phyloP scores from a whole-genome alignment of 441 rosid genomes.

The Metrosideros polymorpha region DNA sequence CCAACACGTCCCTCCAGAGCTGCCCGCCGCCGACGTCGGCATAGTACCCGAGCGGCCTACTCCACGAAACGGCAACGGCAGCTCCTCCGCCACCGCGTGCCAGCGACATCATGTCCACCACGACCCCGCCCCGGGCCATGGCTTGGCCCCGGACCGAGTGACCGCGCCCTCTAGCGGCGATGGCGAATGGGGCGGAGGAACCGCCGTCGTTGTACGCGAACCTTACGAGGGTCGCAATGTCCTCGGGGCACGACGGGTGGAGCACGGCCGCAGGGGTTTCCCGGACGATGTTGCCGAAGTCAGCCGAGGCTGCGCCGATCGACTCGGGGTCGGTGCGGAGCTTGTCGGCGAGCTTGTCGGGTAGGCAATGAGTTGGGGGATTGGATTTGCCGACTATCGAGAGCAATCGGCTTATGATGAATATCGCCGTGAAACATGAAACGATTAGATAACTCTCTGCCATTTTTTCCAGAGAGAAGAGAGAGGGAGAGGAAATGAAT shows the following conservation, averaged over 20 bases:
- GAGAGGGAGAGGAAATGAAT: not conserved
- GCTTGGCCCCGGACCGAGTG: slow-evolving; percentile 83
- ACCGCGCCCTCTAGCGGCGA: slow-evolving; percentile 81
- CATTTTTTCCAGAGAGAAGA: slow-evolving; percentile 11
- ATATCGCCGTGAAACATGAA: slow-evolving; percentile 9
- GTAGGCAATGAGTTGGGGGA: slow-evolving; percentile 3
- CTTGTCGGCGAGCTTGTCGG: slow-evolving; percentile 6
- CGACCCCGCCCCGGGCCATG: slow-evolving; percentile 51
- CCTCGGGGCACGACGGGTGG: slow-evolving; percentile 39
- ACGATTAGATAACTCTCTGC: slow-evolving; percentile 12
- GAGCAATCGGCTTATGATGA: slow-evolving; percentile 19
- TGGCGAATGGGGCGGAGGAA: slow-evolving; percentile 23
- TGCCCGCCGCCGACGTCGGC: slow-evolving; percentile 81
- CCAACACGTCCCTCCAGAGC: slow-evolving; percentile 77
- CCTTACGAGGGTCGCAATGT: slow-evolving; percentile 43
- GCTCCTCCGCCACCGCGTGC: slow-evolving; percentile 15
- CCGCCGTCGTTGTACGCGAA: slow-evolving; percentile 13
- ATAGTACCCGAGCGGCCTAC: slow-evolving; percentile 16
- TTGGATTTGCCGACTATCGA: slow-evolving; percentile 18
- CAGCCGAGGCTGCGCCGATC: slow-evolving; percentile 43
- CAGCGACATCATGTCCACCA: slow-evolving; percentile 62
- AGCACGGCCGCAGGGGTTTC: slow-evolving; percentile 57
- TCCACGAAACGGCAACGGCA: not conserved
- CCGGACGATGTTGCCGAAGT: slow-evolving; percentile 56
- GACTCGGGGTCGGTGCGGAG: slow-evolving; percentile 34